These are phyloP conservation scores for Cronartium quercuum DNA, from an alignment of 1,284 basidiomycete genomes.

Conservation along the genomic window DNA sequence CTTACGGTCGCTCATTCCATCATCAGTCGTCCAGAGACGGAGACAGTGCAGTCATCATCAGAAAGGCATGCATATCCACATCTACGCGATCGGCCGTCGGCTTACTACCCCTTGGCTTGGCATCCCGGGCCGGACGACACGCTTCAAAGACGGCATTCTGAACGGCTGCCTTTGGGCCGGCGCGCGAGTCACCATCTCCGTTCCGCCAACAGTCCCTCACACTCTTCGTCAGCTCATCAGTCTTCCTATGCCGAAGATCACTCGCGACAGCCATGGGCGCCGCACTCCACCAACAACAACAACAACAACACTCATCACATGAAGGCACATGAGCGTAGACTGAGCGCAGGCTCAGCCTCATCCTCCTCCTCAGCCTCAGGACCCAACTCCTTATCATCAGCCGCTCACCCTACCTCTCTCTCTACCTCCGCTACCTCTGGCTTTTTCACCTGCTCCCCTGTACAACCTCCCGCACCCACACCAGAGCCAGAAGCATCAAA, in stretches of 20 bases:
- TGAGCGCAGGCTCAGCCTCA: background rate
- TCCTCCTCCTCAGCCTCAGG: conserved; percentile 5
- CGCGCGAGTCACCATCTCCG: background rate
- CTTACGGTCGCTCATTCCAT: too few species aligned
- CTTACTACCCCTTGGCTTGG: background rate
- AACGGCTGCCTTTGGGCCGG: background rate
- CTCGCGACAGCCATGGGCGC: too few species aligned
- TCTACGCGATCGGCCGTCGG: too few species aligned
- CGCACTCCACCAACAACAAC: background rate
- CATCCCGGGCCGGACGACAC: background rate
- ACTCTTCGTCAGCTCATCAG: background rate
- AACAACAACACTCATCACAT: background rate
- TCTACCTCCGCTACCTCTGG: background rate
- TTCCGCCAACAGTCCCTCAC: background rate
- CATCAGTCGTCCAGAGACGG: background rate
- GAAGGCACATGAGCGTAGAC: background rate
- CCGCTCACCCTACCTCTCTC: background rate
- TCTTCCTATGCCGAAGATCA: too few species aligned
- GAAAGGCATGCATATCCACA: too few species aligned
- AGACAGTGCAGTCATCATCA: background rate
- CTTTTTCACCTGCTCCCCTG: too few species aligned
- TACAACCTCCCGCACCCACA: background rate
- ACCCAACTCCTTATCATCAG: background rate
- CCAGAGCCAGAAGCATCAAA: background rate
- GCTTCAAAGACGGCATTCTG: conserved; percentile 4